Conservation (phyloP, 2,329 filamentous ascomycete species). For the Zarea fungicola region DNA sequence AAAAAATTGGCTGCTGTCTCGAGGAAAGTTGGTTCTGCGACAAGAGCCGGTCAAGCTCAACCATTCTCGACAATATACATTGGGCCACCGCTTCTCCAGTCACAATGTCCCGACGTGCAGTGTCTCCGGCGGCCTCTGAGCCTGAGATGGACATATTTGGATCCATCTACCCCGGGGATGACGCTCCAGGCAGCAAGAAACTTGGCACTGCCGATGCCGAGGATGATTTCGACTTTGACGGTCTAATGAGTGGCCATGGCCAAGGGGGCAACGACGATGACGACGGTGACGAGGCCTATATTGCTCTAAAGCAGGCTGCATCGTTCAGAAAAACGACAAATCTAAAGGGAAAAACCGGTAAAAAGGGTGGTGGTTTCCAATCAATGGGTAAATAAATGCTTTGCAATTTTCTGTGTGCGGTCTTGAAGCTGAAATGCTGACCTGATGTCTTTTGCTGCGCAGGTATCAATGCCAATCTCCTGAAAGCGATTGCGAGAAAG, state of each 20-base stretch:
- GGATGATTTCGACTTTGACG: constrained; percentile 52
- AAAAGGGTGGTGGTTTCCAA: constrained; percentile 96
- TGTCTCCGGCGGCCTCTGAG: constrained; percentile 81
- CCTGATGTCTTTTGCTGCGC: background rate
- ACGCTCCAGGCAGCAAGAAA: constrained; percentile 41
- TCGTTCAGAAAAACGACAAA: constrained; percentile 82
- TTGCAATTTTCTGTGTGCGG: no score
- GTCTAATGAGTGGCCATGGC: constrained; percentile 50
- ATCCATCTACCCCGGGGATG: constrained; percentile 63
- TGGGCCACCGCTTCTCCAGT: constrained; percentile 12
- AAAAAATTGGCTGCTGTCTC: constrained; percentile 26
- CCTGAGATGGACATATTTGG: constrained; percentile 86
- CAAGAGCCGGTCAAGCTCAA: no score
- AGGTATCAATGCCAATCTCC: constrained; percentile 73
- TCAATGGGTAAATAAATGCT: constrained; percentile 63
- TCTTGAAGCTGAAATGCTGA: no score
- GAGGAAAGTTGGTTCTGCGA: no score
- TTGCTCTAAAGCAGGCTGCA: constrained; percentile 79
- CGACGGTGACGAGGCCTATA: constrained; percentile 80
- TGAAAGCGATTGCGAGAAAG: constrained; percentile 89
- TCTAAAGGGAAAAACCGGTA: constrained; percentile 76
- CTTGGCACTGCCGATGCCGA: constrained; percentile 25
- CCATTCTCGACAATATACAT: no score
- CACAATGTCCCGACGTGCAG: constrained; percentile 65
- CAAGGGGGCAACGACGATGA: constrained; percentile 55